These are phyloP conservation scores for Heimioporus sp. DNA, from an alignment of 768 basidiomycete species.

Conservation along the genomic window DNA sequence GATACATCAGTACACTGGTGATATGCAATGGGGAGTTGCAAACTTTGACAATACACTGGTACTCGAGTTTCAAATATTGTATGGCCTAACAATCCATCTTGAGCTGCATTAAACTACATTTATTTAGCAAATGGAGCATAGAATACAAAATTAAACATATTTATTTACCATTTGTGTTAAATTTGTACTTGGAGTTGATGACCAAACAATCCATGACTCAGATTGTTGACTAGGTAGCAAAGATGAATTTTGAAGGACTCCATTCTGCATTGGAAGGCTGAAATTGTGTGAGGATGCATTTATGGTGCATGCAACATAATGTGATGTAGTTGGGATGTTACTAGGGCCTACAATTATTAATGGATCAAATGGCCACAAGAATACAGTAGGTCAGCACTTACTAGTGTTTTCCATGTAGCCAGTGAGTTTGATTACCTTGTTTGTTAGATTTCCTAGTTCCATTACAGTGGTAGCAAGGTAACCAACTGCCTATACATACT, in stretches of 20 bases:
- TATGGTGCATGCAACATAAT: neutral
- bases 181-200: neutral
- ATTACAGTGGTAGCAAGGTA: no score
- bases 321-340: neutral
- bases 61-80: no score
- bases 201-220: slow-evolving; percentile 5
- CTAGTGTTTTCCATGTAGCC: neutral
- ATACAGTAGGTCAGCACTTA: neutral
- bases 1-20: neutral
- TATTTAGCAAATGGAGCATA: neutral
- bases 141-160: neutral
- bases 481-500: no score
- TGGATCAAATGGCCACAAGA: neutral
- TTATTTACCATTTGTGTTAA: neutral
- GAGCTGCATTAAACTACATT: neutral
- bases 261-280: slow-evolving; percentile 3
- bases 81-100: neutral
- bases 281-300: neutral
- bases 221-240: no score
- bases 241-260: neutral
- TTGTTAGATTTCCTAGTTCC: no score
- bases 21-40: neutral
- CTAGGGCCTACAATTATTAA: no score
- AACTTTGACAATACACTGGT: neutral
- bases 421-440: no score